Percentiles rank a stretch among this genome's conserved stretches.
phyloP scores from a whole-genome alignment of 352 stramenopile genomes.

The Phytophthora litchii region DNA sequence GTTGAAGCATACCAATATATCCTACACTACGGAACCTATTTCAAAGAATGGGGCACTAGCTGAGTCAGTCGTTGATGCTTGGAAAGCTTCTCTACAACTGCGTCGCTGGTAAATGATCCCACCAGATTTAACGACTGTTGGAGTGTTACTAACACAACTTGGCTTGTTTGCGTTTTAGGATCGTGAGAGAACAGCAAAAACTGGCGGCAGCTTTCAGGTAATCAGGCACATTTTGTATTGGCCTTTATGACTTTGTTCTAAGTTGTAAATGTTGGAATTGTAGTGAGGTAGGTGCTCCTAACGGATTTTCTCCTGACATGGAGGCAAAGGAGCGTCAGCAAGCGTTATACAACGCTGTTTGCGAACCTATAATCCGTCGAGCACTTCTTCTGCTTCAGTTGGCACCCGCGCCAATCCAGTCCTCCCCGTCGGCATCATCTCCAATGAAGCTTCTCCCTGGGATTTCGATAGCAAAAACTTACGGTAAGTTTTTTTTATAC shows the following conservation, averaged over 20 bases:
- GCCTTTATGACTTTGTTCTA: background rate
- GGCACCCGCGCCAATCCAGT: slow-evolving; percentile 50
- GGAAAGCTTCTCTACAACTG: slow-evolving; percentile 77
- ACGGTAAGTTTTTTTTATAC: slow-evolving; percentile 42
- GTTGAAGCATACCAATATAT: slow-evolving; percentile 81
- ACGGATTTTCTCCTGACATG: slow-evolving; percentile 44
- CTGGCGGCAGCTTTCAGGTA: slow-evolving; percentile 69
- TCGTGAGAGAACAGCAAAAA: slow-evolving; percentile 89
- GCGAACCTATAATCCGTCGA: slow-evolving; percentile 75
- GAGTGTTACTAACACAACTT: slow-evolving; percentile 1
- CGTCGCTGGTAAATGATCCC: slow-evolving; percentile 69
- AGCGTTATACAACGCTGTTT: slow-evolving; percentile 78
- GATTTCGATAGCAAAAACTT: slow-evolving; percentile 57
- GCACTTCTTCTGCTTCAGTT: slow-evolving; percentile 73
- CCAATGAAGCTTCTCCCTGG: slow-evolving; percentile 77
- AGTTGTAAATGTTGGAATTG: slow-evolving; percentile 7
- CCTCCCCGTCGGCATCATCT: slow-evolving; percentile 28
- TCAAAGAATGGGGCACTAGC: slow-evolving; percentile 62
- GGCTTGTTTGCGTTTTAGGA: slow-evolving; percentile 46
- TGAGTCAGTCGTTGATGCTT: slow-evolving; percentile 74
- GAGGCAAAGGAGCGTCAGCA: slow-evolving; percentile 72
- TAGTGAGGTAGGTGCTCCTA: slow-evolving; percentile 43
- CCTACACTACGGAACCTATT: slow-evolving; percentile 71
- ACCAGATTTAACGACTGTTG: background rate
- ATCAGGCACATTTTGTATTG: background rate